Base-by-base conservation (phyloP, 1,284 basidiomycete species). In the Tilletia indica region DNA sequence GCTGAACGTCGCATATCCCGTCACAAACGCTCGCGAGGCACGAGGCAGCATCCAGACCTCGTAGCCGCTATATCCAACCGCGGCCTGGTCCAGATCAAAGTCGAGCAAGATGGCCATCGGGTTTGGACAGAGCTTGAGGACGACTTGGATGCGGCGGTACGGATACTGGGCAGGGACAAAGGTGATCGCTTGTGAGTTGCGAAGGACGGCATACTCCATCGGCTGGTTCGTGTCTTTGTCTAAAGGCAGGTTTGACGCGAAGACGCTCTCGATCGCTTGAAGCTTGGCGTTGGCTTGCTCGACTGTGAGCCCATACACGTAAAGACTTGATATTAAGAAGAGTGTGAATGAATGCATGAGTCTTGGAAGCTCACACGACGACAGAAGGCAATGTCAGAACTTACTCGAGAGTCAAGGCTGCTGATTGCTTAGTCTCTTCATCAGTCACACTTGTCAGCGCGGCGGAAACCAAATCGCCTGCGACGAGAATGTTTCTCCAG, bases 1-100 rank as follows among this genome's bases (percentile, higher is more conserved):
- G 0, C 73, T 72, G 42, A 70, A 69, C 36, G 54, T 51, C 47
- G 42, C 45, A 56, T 64, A 68, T 42, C n/a, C 58, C 68, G 70
- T 75, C 2, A 72, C 42, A 3, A 74, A 64, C 34, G 73, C 73
- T 19, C 73, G 39, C 54, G 64, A 70, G 19, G 70, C 45, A 11
- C 74, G 70, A 31, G 73, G 73, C 3, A 75, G 73, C 74, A 74
- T 75, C 51, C 68, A 75, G 21, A 74, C 67, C 36, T 74, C 70
- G 19, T 45, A 25, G 6, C 74, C 74, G 39, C 68, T 70, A 34
- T 31, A 75, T 21, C 48, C 73, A 4, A 72, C 58, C 0, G 66
- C 74, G 68, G 63, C 69, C 25, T 70, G 66, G 48, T 75, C 73
- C 31, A 75, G 47, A 38, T 75, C 74, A 58, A 75, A 75, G 68